Evolutionary conservation across 306 rosid genomes (phyloP).

Genomic region (Senna siamea): DNA sequence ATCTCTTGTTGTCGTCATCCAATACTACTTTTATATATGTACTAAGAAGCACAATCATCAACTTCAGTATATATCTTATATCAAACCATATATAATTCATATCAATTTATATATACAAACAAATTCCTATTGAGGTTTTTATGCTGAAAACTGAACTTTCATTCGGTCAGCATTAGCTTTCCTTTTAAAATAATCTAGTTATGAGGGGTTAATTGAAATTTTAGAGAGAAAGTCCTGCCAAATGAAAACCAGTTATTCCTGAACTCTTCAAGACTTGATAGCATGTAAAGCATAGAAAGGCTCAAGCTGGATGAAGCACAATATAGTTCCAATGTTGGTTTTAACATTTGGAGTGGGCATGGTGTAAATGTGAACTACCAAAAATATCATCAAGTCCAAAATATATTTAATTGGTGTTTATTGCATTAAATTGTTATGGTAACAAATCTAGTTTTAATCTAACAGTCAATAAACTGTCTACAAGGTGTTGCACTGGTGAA

Average conservation of each 20-base stretch:
- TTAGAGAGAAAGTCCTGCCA: neutral
- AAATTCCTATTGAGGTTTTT: neutral
- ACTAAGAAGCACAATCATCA: no score
- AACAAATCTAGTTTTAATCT: neutral
- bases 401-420: slow-evolving; percentile 1
- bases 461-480: neutral
- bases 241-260: neutral
- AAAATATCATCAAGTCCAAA: neutral
- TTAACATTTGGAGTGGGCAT: neutral
- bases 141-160: neutral
- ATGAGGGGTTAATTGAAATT: neutral
- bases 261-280: neutral
- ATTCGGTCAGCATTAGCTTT: neutral
- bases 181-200: neutral
- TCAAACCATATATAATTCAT: no score
- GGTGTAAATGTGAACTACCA: neutral
- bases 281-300: neutral
- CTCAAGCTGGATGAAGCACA: neutral
- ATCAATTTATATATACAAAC: neutral
- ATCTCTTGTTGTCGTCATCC: neutral
- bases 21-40: neutral
- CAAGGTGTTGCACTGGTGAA: neutral
- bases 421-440: slow-evolving; percentile 2
- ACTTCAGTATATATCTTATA: no score
- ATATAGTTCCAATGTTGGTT: neutral